phyloP scores from a whole-genome alignment of 176 grass and related monocot species.

The Paspalum vaginatum region DNA sequence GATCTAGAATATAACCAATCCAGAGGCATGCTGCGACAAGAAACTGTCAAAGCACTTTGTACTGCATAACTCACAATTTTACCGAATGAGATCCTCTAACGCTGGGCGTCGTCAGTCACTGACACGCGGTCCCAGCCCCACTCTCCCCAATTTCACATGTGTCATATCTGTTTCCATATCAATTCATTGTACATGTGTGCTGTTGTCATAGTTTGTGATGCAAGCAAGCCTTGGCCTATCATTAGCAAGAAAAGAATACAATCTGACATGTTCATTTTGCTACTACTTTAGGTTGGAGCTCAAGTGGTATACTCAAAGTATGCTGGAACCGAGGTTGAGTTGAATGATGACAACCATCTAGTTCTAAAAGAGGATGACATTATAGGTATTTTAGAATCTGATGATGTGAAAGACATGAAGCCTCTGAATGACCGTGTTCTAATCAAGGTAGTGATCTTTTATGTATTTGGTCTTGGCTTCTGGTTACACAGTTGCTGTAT shows the following conservation, averaged over 20 bases:
- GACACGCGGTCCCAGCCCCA: no score
- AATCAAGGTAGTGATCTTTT: conserved; percentile 53
- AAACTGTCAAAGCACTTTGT: not conserved
- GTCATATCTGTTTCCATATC: not conserved
- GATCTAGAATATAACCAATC: not conserved
- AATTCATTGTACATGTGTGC: not conserved
- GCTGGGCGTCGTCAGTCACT: no score
- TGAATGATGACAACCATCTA: conserved; percentile 73
- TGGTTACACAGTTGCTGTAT: not conserved
- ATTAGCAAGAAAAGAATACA: not conserved
- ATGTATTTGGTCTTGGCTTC: conserved; percentile 25
- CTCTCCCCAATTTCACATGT: not conserved
- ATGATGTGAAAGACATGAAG: conserved; percentile 77
- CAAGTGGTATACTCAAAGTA: conserved; percentile 79
- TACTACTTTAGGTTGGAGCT: conserved; percentile 54
- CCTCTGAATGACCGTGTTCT: conserved; percentile 72
- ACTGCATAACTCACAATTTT: not conserved
- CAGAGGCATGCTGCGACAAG: conserved; percentile 2
- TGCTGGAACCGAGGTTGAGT: conserved; percentile 86
- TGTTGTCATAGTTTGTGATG: not conserved
- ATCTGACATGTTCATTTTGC: conserved; percentile 11
- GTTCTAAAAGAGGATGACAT: conserved; percentile 87
- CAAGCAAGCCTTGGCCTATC: not conserved
- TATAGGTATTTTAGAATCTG: conserved; percentile 68
- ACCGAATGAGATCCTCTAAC: no score